Evolutionary conservation across 2,329 filamentous ascomycete species (phyloP), one percentile per base, ranked within the genome.

Genomic region (Aspergillus pseudotamarii): DNA sequence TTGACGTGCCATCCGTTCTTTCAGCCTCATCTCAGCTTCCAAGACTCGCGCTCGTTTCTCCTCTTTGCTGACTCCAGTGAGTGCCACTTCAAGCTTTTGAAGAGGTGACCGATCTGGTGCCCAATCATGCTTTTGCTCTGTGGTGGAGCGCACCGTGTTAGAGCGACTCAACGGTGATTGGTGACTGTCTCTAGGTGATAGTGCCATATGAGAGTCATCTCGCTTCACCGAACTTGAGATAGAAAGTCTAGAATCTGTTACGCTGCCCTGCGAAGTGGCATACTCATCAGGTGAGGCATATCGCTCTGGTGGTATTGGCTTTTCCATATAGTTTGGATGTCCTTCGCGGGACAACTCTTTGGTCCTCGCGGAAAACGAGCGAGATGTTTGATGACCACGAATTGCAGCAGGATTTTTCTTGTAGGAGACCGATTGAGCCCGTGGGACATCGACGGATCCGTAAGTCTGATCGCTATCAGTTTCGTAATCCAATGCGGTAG

Each of bases 41-140:
- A 93, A 87, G 5, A 94, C 88, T 54, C 92, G 86, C 10, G 93
- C 93, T 67, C 94, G 87, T 78, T 96, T 96, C 79, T 97, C 94
- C 79, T 97, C 94, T 77, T 97, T 98, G 76, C 91, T 97, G 78
- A 97, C 94, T 79, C 91, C 93, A 77, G 91, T 91, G 73, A 98
- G 85, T 72, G 92, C 95, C 73, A 92, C 88, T 82, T 99, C 94
- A 69, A 99, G 86, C 81, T 90, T 95, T 78, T 99, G 94, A 58
- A 99, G 85, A 58, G 96, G 95, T 66, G 94, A 98, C 72, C 91
- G 88, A 75, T 96, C 91, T 62, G 90, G 85, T 72, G 94, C 91
- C 79, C 91, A 87, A 60, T 84, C 82, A 63, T 76, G 72, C 66
- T 77, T 73, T 45, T 74, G 68, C 6, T 73, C 72, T 2, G 68